Conservation (phyloP, 2,329 filamentous ascomycete species). For the Colletotrichum cordylinicola region DNA sequence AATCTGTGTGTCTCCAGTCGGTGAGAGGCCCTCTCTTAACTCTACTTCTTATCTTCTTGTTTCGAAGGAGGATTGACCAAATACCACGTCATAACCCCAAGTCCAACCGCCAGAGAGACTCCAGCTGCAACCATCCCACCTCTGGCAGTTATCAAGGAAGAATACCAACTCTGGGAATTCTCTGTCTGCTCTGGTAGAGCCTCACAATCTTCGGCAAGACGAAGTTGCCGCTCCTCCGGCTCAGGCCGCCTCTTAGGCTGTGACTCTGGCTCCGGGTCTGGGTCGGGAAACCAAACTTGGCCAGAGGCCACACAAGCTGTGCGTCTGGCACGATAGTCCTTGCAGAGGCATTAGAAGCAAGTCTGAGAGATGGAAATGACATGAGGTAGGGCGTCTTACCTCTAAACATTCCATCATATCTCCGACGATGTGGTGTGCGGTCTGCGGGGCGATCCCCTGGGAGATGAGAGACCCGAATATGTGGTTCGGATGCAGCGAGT, state of each 20-base stretch:
- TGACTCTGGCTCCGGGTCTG: background rate
- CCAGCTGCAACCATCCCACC: background rate
- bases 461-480: background rate
- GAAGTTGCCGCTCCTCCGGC: background rate
- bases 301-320: background rate
- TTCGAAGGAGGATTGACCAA: background rate
- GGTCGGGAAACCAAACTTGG: background rate
- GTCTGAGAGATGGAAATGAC: background rate
- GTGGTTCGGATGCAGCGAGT: background rate
- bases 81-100: background rate
- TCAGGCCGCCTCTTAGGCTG: background rate
- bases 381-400: background rate
- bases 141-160: background rate
- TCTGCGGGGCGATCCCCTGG: background rate
- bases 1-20: background rate
- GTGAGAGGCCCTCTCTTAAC: background rate
- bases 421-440: background rate
- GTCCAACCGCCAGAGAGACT: background rate
- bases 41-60: background rate
- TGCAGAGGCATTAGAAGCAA: background rate
- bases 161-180: background rate
- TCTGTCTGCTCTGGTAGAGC: background rate
- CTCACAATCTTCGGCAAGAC: background rate
- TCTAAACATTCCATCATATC: conserved; percentile 2
- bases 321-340: background rate